Evolutionary conservation across 441 rosid species (phyloP).

Genomic region (Gossypium davidsonii): DNA sequence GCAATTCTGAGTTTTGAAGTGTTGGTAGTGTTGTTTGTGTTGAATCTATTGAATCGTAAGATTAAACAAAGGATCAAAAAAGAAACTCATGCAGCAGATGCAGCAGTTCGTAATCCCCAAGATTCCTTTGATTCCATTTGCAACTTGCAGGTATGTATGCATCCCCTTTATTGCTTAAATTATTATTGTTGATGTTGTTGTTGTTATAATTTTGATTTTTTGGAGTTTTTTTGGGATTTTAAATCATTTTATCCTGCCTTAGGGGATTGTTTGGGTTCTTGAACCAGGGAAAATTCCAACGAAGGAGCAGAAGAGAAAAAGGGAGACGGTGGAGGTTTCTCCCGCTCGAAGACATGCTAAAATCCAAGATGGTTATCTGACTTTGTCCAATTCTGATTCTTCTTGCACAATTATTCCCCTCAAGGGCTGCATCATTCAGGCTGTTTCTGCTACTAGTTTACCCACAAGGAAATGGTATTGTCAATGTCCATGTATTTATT

Average conservation of each 20-base stretch:
- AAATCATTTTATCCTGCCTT: neutral
- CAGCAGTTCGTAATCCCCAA: conserved; percentile 12
- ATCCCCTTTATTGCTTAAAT: neutral
- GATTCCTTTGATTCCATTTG: conserved; percentile 39
- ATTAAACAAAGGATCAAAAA: conserved; percentile 21
- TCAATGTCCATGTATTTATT: neutral
- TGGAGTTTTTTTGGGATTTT: neutral
- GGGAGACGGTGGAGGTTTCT: conserved; percentile 48
- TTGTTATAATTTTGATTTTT: neutral
- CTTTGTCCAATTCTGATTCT: conserved; percentile 50
- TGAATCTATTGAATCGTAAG: conserved; percentile 34
- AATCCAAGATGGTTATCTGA: conserved; percentile 46
- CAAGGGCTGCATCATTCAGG: conserved; percentile 55
- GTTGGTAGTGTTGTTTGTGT: conserved; percentile 31
- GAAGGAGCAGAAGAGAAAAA: conserved; percentile 59
- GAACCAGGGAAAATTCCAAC: conserved; percentile 52
- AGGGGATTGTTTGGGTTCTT: conserved; percentile 84
- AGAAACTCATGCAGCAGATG: conserved; percentile 8
- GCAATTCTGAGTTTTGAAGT: conserved; percentile 37
- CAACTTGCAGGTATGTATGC: conserved; percentile 59
- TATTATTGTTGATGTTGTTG: neutral
- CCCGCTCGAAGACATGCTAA: conserved; percentile 53
- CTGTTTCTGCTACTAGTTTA: conserved; percentile 70
- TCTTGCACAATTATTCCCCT: conserved; percentile 35
- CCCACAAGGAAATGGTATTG: conserved; percentile 76